A percentile compares a stretch with the other conserved stretches of the same genome.
Conservation (phyloP, 2,329 filamentous ascomycete species). For the Ascochyta clinopodiicola region DNA sequence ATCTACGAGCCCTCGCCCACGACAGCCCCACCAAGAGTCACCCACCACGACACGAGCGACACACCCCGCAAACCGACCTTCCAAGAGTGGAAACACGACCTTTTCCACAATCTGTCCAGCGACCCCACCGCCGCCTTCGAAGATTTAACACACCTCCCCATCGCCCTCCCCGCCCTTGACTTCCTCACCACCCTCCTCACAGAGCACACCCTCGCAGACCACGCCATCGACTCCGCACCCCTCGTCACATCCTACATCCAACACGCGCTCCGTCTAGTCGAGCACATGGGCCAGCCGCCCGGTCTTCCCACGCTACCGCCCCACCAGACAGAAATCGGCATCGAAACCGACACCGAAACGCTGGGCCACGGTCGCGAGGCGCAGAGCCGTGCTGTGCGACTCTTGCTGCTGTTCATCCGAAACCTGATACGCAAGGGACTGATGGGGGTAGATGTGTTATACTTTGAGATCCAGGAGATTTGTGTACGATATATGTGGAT, state of each 20-base stretch:
- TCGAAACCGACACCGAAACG: background rate
- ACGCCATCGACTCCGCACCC: conserved; percentile 37
- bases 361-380: conserved; percentile 42
- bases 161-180: conserved; percentile 48
- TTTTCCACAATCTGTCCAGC: conserved; percentile 27
- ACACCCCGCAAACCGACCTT: conserved; percentile 19
- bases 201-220: conserved; percentile 26
- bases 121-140: conserved; percentile 32
- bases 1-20: conserved; percentile 37
- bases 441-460: conserved; percentile 39
- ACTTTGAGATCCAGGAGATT: conserved; percentile 51
- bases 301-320: conserved; percentile 3
- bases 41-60: background rate
- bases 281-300: conserved; percentile 38
- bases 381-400: conserved; percentile 44
- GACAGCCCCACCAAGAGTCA: background rate
- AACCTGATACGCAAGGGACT: conserved; percentile 46
- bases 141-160: conserved; percentile 45
- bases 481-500: conserved; percentile 50
- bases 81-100: conserved; percentile 31
- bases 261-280: conserved; percentile 46
- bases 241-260: conserved; percentile 48
- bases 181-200: conserved; percentile 48
- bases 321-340: background rate
- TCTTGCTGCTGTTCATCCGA: conserved; percentile 49